Percentiles rank a stretch among this genome's conserved stretches.
Conservation (phyloP, 2,329 filamentous ascomycete genomes). For the Fusarium cicatricum region DNA sequence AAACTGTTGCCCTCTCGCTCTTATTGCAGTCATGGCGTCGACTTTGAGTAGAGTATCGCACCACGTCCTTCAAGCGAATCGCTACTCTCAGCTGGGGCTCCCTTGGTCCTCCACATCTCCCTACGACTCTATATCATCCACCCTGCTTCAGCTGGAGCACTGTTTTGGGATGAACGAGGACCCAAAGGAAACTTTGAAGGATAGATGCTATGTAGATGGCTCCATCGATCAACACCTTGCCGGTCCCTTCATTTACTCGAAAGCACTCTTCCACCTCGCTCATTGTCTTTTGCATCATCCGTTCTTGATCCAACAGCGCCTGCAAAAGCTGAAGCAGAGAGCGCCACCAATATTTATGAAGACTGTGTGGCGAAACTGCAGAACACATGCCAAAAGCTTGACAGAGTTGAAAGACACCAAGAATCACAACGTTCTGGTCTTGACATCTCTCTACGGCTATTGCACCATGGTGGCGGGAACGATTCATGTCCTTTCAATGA, state of each 20-base stretch:
- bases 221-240: not conserved
- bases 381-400: no score
- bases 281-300: constrained; percentile 3
- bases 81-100: not conserved
- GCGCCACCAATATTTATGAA: no score
- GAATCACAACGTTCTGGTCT: no score
- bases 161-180: not conserved
- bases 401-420: no score
- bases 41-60: not conserved
- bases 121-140: not conserved
- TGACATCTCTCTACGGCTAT: no score
- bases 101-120: not conserved
- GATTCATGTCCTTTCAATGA: no score
- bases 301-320: constrained; percentile 1
- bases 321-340: no score
- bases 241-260: not conserved
- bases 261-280: constrained; percentile 1
- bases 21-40: not conserved
- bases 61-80: not conserved
- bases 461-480: no score
- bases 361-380: no score
- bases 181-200: not conserved
- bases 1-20: not conserved
- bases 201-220: no score
- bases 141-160: not conserved